A percentile compares a stretch with the other conserved stretches of the same genome.
Conservation (phyloP, 1,284 basidiomycete species). For the Pyrrhoderma lamaoense region DNA sequence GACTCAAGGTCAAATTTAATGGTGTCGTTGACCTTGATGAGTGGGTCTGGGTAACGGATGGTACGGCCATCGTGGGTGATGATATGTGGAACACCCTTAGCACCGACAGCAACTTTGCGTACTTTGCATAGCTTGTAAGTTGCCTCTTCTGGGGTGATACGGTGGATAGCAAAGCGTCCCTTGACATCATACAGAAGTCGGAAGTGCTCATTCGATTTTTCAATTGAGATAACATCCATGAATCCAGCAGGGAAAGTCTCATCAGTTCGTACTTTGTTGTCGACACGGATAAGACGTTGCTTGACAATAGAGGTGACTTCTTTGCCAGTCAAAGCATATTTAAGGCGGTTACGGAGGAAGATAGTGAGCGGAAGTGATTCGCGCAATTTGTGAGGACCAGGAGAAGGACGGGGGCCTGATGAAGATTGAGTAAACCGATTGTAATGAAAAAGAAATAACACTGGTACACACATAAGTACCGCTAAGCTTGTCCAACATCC, state of each 20-base stretch:
- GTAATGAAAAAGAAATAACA: constrained; percentile 10
- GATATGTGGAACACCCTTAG: constrained; percentile 92
- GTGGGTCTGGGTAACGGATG: constrained; percentile 98
- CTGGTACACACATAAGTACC: constrained; percentile 82
- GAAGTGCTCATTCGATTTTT: constrained; percentile 99
- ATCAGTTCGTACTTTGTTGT: constrained; percentile 98
- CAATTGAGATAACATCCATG: constrained; percentile 96
- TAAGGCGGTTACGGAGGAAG: constrained; percentile 98
- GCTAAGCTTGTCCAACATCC: constrained; percentile 99
- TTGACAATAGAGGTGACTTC: constrained; percentile 95
- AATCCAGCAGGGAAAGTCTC: constrained; percentile 95
- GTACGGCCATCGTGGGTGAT: constrained; percentile 99
- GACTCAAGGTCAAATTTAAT: constrained; percentile 96
- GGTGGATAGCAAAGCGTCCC: constrained; percentile 99
- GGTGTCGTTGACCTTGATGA: constrained; percentile 96
- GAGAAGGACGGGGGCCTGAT: constrained; percentile 91
- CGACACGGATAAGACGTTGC: constrained; percentile 97
- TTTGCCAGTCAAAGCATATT: constrained; percentile 95
- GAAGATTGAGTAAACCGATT: constrained; percentile 6
- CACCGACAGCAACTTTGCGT: constrained; percentile 84
- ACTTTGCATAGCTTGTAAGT: constrained; percentile 99
- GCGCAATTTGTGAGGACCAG: constrained; percentile 98
- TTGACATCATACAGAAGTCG: constrained; percentile 99
- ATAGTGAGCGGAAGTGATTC: constrained; percentile 93
- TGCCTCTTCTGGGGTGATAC: constrained; percentile 97